These are phyloP conservation scores for Moesziomyces antarcticus DNA, from an alignment of 1,284 basidiomycete species.

Conservation along the genomic window DNA sequence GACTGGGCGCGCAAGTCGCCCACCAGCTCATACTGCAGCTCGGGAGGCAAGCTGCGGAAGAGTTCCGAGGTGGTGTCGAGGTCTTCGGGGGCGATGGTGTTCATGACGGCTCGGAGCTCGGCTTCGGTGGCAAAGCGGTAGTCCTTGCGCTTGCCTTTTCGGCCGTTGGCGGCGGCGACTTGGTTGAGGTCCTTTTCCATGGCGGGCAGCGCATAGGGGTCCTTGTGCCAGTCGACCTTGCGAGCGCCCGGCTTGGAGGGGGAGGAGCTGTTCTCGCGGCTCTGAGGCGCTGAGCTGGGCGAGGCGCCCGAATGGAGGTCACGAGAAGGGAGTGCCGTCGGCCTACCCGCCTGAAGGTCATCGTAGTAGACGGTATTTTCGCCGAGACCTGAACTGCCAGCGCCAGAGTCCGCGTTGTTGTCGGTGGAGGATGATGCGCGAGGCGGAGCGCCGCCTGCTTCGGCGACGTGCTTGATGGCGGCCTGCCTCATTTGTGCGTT, in stretches of 20 bases:
- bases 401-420: background rate
- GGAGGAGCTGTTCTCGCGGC: conserved; percentile 54
- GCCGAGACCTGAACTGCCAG: conserved; percentile 38
- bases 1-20: conserved; percentile 93
- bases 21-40: conserved; percentile 97
- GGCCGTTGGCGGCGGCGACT: conserved; percentile 35
- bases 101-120: conserved; percentile 61
- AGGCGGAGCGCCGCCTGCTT: conserved; percentile 5
- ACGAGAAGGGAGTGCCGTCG: conserved; percentile 71
- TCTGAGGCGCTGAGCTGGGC: conserved; percentile 15
- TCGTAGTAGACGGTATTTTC: conserved; percentile 70
- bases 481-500: conserved; percentile 92
- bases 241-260: conserved; percentile 69
- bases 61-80: conserved; percentile 63
- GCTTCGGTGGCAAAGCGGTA: conserved; percentile 65
- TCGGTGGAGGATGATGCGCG: conserved; percentile 15
- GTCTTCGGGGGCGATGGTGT: conserved; percentile 62
- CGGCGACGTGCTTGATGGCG: conserved; percentile 77
- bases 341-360: conserved; percentile 33
- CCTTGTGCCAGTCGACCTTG: conserved; percentile 60
- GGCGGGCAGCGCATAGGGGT: conserved; percentile 64
- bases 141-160: conserved; percentile 51
- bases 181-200: conserved; percentile 55
- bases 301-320: conserved; percentile 72
- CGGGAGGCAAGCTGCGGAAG: conserved; percentile 90